Evolutionary conservation across 352 stramenopile genomes (phyloP).

Genomic region (Peronospora destructor): DNA sequence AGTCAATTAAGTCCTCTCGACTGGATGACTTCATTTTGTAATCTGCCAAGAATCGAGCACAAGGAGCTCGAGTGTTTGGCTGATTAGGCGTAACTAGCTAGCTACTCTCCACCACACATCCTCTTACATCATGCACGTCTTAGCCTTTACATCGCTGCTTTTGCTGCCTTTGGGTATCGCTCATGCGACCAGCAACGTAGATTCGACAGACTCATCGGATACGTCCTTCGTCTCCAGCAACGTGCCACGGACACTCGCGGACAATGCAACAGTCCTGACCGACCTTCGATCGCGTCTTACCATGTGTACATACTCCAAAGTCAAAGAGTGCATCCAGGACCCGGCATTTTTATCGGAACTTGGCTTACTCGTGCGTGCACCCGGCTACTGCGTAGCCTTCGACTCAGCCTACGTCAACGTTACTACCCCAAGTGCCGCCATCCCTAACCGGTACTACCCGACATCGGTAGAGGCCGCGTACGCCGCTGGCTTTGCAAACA

Average conservation of each 20-base stretch:
- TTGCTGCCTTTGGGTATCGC: constrained; percentile 15
- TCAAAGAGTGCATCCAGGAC: constrained; percentile 45
- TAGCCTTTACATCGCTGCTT: constrained; percentile 13
- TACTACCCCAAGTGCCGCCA: constrained; percentile 19
- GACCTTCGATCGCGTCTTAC: constrained; percentile 32
- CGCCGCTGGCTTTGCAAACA: constrained; percentile 41
- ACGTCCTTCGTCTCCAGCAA: constrained; percentile 20
- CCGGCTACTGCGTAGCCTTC: constrained; percentile 45
- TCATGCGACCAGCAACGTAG: constrained; percentile 5
- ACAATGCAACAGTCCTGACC: constrained; percentile 32
- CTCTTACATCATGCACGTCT: constrained; percentile 10
- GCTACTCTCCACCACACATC: constrained; percentile 7
- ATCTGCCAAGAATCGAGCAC: constrained; percentile 11
- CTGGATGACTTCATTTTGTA: constrained; percentile 11
- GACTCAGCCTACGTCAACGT: constrained; percentile 45
- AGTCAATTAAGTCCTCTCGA: too few relatives aligned
- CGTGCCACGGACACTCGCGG: constrained; percentile 35
- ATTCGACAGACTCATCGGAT: constrained; percentile 7
- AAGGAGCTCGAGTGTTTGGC: constrained; percentile 4
- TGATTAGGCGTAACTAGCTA: neutral
- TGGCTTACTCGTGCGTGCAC: constrained; percentile 31
- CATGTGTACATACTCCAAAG: constrained; percentile 60
- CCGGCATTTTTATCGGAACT: constrained; percentile 29
- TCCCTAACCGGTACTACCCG: constrained; percentile 52
- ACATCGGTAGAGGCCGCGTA: constrained; percentile 44